Percentiles rank a stretch among this genome's conserved stretches.
Conservation (phyloP, 768 basidiomycete genomes). For the Russula lepida region DNA sequence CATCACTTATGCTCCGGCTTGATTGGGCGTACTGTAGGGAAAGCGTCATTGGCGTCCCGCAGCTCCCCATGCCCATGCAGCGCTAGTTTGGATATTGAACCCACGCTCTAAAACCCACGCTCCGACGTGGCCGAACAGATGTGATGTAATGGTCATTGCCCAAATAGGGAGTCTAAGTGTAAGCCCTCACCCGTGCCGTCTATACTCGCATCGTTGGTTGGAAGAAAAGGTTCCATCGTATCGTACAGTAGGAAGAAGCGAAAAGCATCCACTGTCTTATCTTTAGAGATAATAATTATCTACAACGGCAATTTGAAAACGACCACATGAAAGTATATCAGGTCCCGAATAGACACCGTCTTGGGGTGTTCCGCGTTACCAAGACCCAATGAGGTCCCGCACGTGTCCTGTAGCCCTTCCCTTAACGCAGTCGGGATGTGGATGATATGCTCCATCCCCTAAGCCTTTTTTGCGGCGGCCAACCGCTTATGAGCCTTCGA, state of each 20-base stretch:
- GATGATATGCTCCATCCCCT: not conserved
- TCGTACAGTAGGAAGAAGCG: not conserved
- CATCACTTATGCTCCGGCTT: not conserved
- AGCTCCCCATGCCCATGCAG: not conserved
- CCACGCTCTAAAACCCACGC: not conserved
- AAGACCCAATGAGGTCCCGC: not conserved
- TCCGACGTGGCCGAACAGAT: not conserved
- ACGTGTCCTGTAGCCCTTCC: not conserved
- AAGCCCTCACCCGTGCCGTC: not conserved
- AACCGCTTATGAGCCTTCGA: slow-evolving; percentile 49
- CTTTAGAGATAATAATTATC: not conserved
- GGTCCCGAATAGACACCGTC: not conserved
- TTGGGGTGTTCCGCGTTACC: too few relatives aligned
- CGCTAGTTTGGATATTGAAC: not conserved
- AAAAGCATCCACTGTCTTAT: not conserved
- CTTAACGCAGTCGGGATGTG: not conserved
- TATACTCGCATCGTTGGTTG: not conserved
- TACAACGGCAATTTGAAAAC: not conserved
- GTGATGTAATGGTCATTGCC: not conserved
- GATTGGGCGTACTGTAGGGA: not conserved
- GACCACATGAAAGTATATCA: not conserved
- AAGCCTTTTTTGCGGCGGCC: slow-evolving; percentile 25
- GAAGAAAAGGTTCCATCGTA: not conserved
- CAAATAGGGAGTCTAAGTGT: not conserved
- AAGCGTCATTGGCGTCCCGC: not conserved